Evolutionary conservation across 768 basidiomycete species (phyloP).

Genomic region (Crucibulum laeve): DNA sequence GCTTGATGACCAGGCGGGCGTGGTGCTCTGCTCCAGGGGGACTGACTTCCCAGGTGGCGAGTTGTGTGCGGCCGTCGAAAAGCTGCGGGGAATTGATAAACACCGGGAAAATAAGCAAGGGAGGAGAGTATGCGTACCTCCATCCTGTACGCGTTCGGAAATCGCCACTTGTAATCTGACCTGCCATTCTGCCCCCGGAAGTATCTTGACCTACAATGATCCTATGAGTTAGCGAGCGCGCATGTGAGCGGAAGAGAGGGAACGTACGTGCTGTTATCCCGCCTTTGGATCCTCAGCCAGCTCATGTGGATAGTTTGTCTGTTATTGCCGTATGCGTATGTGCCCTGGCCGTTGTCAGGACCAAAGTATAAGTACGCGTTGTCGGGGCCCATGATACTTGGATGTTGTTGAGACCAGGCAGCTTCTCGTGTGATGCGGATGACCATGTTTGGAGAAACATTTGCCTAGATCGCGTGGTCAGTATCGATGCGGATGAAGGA

Average conservation of each 20-base stretch:
- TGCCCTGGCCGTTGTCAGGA: constrained; percentile 54
- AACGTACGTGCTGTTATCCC: constrained; percentile 60
- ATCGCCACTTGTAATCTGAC: constrained; percentile 77
- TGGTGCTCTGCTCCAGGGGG: constrained; percentile 51
- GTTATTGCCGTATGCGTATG: constrained; percentile 67
- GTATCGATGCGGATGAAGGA: constrained; percentile 5
- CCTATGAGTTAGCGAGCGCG: background rate
- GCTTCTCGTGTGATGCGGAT: constrained; percentile 62
- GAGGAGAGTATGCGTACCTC: constrained; percentile 44
- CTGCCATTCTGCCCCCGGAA: constrained; percentile 67
- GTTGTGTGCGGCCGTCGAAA: constrained; percentile 50
- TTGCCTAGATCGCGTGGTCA: constrained; percentile 36
- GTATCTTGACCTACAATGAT: constrained; percentile 58
- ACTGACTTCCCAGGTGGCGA: constrained; percentile 69
- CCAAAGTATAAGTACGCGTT: constrained; percentile 76
- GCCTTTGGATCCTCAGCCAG: constrained; percentile 51
- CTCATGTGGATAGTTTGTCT: constrained; percentile 51
- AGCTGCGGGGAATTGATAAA: constrained; percentile 37
- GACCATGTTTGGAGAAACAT: constrained; percentile 54
- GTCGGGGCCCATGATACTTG: constrained; percentile 75
- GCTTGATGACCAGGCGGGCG: constrained; percentile 57
- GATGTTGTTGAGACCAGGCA: constrained; percentile 64
- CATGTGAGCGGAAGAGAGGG: background rate
- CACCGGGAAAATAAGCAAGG: constrained; percentile 1
- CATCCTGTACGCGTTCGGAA: constrained; percentile 49